Evolutionary conservation across 2,329 filamentous ascomycete genomes (phyloP).

Genomic region (Lecanoromycetidae sp.): DNA sequence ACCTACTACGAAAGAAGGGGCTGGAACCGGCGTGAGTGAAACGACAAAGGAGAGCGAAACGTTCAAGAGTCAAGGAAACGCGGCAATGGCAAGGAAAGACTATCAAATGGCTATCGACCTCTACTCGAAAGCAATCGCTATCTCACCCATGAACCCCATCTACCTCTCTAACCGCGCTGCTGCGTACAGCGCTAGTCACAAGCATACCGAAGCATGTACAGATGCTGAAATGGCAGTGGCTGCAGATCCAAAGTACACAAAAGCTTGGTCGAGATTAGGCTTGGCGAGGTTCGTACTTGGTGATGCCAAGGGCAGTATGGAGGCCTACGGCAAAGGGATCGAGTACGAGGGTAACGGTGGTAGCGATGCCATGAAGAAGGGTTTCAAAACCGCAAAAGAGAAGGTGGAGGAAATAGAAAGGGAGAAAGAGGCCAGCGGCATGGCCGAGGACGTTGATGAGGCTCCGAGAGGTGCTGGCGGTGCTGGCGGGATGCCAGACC

Average conservation of each 20-base stretch:
- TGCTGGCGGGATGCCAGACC: constrained; percentile 49
- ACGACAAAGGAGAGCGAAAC: constrained; percentile 57
- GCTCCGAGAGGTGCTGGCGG: constrained; percentile 19
- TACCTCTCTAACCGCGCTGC: constrained; percentile 97
- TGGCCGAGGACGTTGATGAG: constrained; percentile 41
- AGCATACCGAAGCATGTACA: constrained; percentile 70
- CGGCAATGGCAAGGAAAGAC: constrained; percentile 89
- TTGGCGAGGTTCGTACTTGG: constrained; percentile 85
- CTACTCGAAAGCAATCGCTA: constrained; percentile 74
- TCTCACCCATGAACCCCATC: constrained; percentile 79
- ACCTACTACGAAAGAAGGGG: constrained; percentile 20
- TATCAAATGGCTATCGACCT: constrained; percentile 69
- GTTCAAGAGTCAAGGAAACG: constrained; percentile 83
- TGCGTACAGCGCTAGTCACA: constrained; percentile 70
- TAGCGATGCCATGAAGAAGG: constrained; percentile 94
- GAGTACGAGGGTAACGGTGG: constrained; percentile 88
- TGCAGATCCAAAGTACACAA: constrained; percentile 85
- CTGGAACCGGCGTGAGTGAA: constrained; percentile 21
- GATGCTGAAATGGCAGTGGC: constrained; percentile 86
- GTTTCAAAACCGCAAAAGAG: constrained; percentile 83
- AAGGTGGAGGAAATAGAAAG: constrained; percentile 68
- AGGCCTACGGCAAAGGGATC: constrained; percentile 87
- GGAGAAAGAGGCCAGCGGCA: constrained; percentile 49
- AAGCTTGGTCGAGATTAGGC: constrained; percentile 90
- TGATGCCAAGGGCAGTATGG: constrained; percentile 82